Percentiles rank a stretch among this genome's conserved stretches.
These are phyloP conservation scores for Apiotrichum gracile DNA, from an alignment of 1,284 basidiomycete genomes.

Conservation along the genomic window DNA sequence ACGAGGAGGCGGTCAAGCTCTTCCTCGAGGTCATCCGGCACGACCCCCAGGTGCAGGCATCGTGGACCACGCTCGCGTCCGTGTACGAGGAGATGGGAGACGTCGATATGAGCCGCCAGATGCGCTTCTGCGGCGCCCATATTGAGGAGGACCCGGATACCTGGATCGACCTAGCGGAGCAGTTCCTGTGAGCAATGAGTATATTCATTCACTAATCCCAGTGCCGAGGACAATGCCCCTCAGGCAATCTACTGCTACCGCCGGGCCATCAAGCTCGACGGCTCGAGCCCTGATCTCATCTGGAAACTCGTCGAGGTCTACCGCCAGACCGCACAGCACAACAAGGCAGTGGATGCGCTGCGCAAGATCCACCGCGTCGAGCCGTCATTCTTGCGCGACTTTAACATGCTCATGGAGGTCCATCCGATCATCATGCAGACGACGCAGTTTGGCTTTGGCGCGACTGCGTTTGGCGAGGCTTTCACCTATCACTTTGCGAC, in stretches of 20 bases:
- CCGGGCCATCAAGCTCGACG: conserved; percentile 73
- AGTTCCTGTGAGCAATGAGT: conserved; percentile 58
- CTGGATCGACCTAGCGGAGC: conserved; percentile 73
- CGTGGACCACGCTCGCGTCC: conserved; percentile 81
- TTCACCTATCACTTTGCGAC: conserved; percentile 52
- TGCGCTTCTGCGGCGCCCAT: conserved; percentile 85
- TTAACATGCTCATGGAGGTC: conserved; percentile 71
- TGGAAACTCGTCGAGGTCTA: conserved; percentile 86
- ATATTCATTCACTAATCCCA: conserved; percentile 32
- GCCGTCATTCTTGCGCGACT: conserved; percentile 70
- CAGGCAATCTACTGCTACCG: conserved; percentile 89
- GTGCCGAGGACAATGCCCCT: conserved; percentile 64
- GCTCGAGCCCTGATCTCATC: conserved; percentile 72
- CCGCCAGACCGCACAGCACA: conserved; percentile 65
- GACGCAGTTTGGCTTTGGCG: conserved; percentile 60
- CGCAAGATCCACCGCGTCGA: conserved; percentile 57
- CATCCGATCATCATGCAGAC: conserved; percentile 70
- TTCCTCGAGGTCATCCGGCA: conserved; percentile 91
- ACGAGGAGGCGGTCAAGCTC: conserved; percentile 64
- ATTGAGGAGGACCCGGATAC: conserved; percentile 75
- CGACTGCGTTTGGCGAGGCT: conserved; percentile 60
- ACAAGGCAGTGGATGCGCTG: conserved; percentile 70
- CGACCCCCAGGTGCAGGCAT: conserved; percentile 74
- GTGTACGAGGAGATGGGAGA: conserved; percentile 68
- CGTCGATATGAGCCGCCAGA: conserved; percentile 66